These are phyloP conservation scores for Dianthus caryophyllus DNA, from an alignment of 148 eudicot genomes.

Conservation along the genomic window DNA sequence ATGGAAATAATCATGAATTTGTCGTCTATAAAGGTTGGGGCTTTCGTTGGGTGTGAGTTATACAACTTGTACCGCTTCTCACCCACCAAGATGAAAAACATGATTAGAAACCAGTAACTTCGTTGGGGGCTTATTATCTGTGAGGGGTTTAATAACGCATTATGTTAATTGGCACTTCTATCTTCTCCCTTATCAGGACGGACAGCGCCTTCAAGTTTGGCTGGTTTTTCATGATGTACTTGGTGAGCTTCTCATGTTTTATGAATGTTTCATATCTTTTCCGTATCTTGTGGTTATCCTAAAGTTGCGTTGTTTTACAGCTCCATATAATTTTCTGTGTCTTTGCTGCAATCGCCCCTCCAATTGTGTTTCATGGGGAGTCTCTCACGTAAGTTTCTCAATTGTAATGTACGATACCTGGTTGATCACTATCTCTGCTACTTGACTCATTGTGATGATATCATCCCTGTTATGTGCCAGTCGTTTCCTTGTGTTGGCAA, in stretches of 20 bases:
- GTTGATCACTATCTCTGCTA: background rate
- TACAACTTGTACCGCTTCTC: background rate
- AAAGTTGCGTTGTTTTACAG: constrained; percentile 37
- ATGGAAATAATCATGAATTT: no score
- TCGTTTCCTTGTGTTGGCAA: constrained; percentile 1
- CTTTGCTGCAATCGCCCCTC: constrained; percentile 98
- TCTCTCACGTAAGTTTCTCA: constrained; percentile 75
- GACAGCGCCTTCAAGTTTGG: constrained; percentile 95
- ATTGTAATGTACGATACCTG: background rate
- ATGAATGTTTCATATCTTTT: background rate
- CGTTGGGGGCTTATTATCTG: constrained; percentile 5
- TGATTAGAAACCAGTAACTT: background rate
- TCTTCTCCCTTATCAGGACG: constrained; percentile 53
- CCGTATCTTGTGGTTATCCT: constrained; percentile 13
- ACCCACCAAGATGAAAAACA: background rate
- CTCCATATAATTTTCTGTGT: constrained; percentile 82
- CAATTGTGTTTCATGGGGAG: constrained; percentile 84
- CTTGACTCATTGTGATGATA: background rate
- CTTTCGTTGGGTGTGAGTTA: no score
- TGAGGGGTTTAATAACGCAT: background rate
- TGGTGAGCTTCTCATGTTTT: constrained; percentile 48
- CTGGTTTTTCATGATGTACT: constrained; percentile 87
- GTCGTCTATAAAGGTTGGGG: no score
- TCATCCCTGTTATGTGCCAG: background rate
- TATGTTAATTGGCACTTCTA: constrained; percentile 16